Percentiles rank a stretch among this genome's conserved stretches.
Evolutionary conservation across 345 rosid species (phyloP).

Genomic region (Eutrema japonicum): DNA sequence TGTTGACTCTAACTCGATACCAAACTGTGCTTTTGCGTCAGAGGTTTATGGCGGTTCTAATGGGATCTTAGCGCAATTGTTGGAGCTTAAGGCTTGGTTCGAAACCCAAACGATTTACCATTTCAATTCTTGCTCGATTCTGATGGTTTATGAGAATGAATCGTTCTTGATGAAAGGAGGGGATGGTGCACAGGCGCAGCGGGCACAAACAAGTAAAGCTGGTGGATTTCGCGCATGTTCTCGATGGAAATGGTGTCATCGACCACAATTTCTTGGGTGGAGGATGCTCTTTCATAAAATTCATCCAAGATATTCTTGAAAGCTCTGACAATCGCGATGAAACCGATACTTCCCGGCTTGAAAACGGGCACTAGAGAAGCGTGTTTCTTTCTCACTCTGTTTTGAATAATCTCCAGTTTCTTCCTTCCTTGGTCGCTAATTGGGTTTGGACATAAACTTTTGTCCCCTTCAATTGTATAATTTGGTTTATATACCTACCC

Average conservation of each 20-base stretch:
- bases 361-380: conserved; percentile 28
- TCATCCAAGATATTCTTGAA: conserved; percentile 65
- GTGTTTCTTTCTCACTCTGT: not conserved
- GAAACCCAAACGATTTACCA: conserved; percentile 83
- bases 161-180: conserved; percentile 41
- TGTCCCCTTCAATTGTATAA: conserved; percentile 24
- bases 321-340: conserved; percentile 45
- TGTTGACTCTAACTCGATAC: conserved; percentile 42
- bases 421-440: conserved; percentile 6
- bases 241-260: conserved; percentile 71
- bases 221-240: conserved; percentile 89
- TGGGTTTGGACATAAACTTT: conserved; percentile 12
- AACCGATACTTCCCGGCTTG: conserved; percentile 15
- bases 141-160: conserved; percentile 65
- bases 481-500: not conserved
- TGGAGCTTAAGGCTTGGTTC: conserved; percentile 87
- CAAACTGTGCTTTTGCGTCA: conserved; percentile 64
- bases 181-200: conserved; percentile 10
- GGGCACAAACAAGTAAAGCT: conserved; percentile 63
- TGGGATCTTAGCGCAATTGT: conserved; percentile 76
- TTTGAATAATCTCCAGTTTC: conserved; percentile 25
- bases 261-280: conserved; percentile 96
- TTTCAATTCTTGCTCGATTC: conserved; percentile 78
- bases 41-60: conserved; percentile 64
- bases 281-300: conserved; percentile 80